These are phyloP conservation scores for Rosa lucieae DNA, from an alignment of 306 rosid species.

Conservation along the genomic window DNA sequence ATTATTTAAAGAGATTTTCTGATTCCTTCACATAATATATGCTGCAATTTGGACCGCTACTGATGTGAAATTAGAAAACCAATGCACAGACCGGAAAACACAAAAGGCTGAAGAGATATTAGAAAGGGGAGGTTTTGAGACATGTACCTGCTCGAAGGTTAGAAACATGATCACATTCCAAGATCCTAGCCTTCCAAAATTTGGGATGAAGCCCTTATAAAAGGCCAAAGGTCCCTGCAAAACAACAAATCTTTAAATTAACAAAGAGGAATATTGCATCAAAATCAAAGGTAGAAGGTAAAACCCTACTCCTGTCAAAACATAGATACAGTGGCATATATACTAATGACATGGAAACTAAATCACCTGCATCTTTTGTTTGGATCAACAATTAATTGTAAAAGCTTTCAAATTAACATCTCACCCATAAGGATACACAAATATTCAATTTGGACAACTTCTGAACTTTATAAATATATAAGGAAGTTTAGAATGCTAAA, in stretches of 20 bases:
- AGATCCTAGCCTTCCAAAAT: conserved; percentile 92
- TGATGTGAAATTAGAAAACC: background rate
- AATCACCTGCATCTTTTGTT: background rate
- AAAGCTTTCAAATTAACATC: background rate
- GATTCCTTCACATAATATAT: background rate
- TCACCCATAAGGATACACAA: background rate
- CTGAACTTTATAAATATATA: background rate
- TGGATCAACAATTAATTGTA: background rate
- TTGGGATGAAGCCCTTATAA: conserved; percentile 92
- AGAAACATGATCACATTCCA: conserved; percentile 99
- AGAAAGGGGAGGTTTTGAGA: background rate
- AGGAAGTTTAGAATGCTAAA: conserved; percentile 1
- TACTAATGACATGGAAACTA: background rate
- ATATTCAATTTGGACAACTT: background rate
- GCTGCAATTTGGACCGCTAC: background rate
- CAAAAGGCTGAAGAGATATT: background rate
- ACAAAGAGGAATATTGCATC: background rate
- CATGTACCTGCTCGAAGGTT: conserved; percentile 86
- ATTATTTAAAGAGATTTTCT: background rate
- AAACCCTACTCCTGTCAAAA: background rate
- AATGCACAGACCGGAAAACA: background rate
- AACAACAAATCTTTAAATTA: conserved; percentile 18
- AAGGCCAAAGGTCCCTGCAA: conserved; percentile 94
- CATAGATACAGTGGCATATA: background rate
- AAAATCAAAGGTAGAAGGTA: background rate